phyloP scores from a whole-genome alignment of 345 rosid species.

The Rhodomyrtus tomentosa region DNA sequence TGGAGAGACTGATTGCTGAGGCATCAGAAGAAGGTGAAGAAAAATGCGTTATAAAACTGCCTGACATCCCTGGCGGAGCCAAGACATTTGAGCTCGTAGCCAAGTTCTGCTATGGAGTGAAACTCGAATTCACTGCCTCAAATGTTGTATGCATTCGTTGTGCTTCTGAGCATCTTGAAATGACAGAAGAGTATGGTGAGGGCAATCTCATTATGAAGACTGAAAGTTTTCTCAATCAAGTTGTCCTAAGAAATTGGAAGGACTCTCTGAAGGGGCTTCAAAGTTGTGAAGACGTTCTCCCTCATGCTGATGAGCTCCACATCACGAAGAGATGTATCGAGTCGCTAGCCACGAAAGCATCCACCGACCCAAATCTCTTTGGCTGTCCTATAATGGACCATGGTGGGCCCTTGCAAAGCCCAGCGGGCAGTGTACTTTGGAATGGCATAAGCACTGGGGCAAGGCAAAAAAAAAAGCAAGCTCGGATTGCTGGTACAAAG shows the following conservation, averaged over 20 bases:
- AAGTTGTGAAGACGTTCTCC: conserved; percentile 61
- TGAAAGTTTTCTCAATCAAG: conserved; percentile 81
- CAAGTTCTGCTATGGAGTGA: conserved; percentile 97
- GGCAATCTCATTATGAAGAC: conserved; percentile 71
- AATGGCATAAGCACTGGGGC: conserved; percentile 97
- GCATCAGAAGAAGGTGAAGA: conserved; percentile 66
- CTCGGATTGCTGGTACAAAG: conserved; percentile 97
- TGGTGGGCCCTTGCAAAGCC: conserved; percentile 94
- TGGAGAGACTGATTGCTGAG: conserved; percentile 83
- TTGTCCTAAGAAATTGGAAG: conserved; percentile 81
- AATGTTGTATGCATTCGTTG: conserved; percentile 75
- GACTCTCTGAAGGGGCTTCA: conserved; percentile 79
- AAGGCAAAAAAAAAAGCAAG: conserved; percentile 60
- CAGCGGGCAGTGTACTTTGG: conserved; percentile 94
- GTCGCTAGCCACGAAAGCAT: conserved; percentile 65
- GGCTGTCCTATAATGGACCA: conserved; percentile 94
- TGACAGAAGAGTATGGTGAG: conserved; percentile 95
- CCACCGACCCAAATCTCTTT: conserved; percentile 76
- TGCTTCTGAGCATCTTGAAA: conserved; percentile 81
- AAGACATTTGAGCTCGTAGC: conserved; percentile 93
- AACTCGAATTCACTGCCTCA: conserved; percentile 84
- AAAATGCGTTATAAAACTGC: conserved; percentile 43
- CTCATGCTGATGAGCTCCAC: conserved; percentile 58
- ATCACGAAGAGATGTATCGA: conserved; percentile 72
- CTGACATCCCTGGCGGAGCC: conserved; percentile 75